Conservation (phyloP, 2,329 filamentous ascomycete genomes). For the Pleurostoma richardsiae region DNA sequence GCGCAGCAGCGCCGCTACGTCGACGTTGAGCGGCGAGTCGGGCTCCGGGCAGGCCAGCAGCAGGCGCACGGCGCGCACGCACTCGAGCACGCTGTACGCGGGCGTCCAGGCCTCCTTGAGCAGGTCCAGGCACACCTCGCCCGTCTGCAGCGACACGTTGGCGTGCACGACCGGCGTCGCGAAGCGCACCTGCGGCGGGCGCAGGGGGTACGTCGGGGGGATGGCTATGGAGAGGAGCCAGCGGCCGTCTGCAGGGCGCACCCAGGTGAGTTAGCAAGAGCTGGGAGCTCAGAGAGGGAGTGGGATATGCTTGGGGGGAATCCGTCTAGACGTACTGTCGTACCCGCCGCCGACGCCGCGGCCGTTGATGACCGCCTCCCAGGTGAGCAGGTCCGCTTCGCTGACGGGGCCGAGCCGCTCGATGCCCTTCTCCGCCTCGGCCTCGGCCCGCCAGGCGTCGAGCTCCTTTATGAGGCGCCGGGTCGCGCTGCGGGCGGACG, state of each 20-base stretch:
- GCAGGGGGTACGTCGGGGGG: conserved; percentile 72
- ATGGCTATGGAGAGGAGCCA: conserved; percentile 80
- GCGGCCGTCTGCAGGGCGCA: conserved; percentile 50
- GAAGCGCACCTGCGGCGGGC: conserved; percentile 75
- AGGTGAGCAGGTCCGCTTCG: conserved; percentile 50
- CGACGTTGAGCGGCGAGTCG: conserved; percentile 74
- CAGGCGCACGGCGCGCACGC: conserved; percentile 67
- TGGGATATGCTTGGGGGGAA: background rate
- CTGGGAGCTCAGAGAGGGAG: background rate
- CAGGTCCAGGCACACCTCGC: conserved; percentile 92
- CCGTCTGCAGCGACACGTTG: conserved; percentile 65
- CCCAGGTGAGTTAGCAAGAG: background rate
- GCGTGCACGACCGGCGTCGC: conserved; percentile 81
- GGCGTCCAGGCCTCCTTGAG: conserved; percentile 78
- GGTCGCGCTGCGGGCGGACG: conserved; percentile 41
- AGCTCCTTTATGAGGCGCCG: conserved; percentile 57
- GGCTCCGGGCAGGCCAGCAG: conserved; percentile 64
- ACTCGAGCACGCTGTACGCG: conserved; percentile 74
- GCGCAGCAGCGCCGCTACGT: conserved; percentile 66
- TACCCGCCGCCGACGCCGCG: conserved; percentile 49
- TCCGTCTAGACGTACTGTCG: conserved; percentile 35
- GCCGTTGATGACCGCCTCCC: conserved; percentile 59
- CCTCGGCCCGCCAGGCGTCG: conserved; percentile 44
- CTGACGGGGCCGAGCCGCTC: conserved; percentile 51
- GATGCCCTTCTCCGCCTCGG: conserved; percentile 45